Percentiles rank a stretch among this genome's conserved stretches.
These are phyloP conservation scores for Rhododendron vialii DNA, from an alignment of 148 eudicot species.

Conservation along the genomic window DNA sequence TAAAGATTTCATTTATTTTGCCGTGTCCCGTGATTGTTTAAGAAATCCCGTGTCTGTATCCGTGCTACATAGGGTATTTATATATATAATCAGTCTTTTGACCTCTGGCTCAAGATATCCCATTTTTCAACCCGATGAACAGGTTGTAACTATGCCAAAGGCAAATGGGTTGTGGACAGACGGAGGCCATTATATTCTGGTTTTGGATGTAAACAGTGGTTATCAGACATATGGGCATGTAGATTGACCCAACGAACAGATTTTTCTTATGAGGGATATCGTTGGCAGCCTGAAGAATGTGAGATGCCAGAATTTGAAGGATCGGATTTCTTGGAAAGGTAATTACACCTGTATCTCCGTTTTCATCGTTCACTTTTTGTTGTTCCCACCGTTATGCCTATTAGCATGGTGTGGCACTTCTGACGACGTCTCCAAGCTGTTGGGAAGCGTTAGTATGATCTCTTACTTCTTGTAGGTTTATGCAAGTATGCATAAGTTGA, in stretches of 20 bases:
- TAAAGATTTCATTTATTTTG: too few relatives aligned
- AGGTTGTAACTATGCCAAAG: constrained; percentile 62
- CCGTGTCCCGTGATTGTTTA: not conserved
- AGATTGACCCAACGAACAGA: constrained; percentile 57
- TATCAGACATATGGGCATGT: constrained; percentile 69
- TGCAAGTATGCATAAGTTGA: not conserved
- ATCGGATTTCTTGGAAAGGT: constrained; percentile 45
- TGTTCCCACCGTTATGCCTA: not conserved
- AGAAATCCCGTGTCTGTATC: not conserved
- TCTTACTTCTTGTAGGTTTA: not conserved
- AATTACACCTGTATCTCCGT: not conserved
- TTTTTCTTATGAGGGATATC: constrained; percentile 53
- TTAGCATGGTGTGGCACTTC: not conserved
- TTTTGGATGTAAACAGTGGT: constrained; percentile 56
- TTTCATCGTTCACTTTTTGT: not conserved
- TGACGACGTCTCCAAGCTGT: not conserved
- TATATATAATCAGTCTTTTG: not conserved
- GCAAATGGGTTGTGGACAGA: constrained; percentile 53
- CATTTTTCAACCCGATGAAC: constrained; percentile 9
- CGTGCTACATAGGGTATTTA: not conserved
- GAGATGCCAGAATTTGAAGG: constrained; percentile 55
- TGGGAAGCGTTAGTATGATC: not conserved
- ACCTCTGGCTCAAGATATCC: not conserved
- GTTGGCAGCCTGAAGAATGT: constrained; percentile 58
- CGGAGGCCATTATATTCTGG: constrained; percentile 58